Base-by-base conservation (phyloP, 441 rosid species). In the Metrosideros polymorpha region DNA sequence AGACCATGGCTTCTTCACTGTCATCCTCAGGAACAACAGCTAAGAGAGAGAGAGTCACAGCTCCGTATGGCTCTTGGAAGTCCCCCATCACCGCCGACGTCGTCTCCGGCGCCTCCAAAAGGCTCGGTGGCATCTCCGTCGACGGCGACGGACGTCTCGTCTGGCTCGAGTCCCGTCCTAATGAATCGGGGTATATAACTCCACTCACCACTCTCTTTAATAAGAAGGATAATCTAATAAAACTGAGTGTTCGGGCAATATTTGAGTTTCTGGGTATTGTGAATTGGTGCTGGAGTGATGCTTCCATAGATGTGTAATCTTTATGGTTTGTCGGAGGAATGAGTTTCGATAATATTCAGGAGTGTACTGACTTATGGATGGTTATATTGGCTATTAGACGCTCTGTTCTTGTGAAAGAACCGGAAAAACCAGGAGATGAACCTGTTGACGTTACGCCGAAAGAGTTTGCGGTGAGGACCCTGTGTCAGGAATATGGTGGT, bases 1-100 rank as follows among this genome's bases (percentile, higher is more conserved):
- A 22, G 54, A 84, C 87, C 15, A 90, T 90, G 92, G 85, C 92
- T 56, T 84, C 91, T 84, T 92, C 84, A 15, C 84, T 29, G 85
- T 89, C 89, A 45, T 59, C 85, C 53, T 32, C 88, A 77, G 61
- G 61, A 71, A 82, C 88, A 61, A 76, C 89, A 12, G 82, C 87
- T 77, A 29, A 51, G 42, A 85, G 85, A 53, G 88, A 53, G 85
- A 92, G 89, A 87, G 82, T 89, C 82, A 91, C 92, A 6, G 94
- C 98, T 82, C 98, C 98, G 9, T 97, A 93, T 55, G 99, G 99
- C 85, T 94, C 99, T 32, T 97, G 99, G 99, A 95, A 92, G 87
- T 97, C 99, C 30, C 99, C 98, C n/a, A 93, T 97, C 92, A 93
- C 99, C 45, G 96, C 99, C 86, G 98, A 96, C 85, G 88, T 93